phyloP scores from a whole-genome alignment of 345 rosid species.

The Bruguiera gymnorhiza region DNA sequence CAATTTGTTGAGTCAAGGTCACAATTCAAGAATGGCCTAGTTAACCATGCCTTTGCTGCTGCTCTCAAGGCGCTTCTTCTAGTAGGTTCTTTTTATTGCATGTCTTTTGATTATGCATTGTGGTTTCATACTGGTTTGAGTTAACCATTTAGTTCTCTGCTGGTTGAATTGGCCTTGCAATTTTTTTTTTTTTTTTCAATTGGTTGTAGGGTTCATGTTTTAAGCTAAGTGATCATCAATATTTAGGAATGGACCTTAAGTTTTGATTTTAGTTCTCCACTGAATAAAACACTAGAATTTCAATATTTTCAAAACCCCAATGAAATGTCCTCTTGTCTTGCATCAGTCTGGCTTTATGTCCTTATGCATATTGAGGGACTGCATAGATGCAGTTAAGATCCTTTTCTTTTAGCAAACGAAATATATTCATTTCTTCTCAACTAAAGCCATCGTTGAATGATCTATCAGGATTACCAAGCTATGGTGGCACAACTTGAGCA shows the following conservation, averaged over 20 bases:
- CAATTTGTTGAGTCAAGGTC: conserved; percentile 95
- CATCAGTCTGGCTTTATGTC: no score
- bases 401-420: background rate
- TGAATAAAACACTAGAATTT: no score
- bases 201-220: no score
- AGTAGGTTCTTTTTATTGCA: conserved; percentile 52
- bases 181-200: no score
- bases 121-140: conserved; percentile 5
- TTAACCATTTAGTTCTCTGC: background rate
- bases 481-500: conserved; percentile 98
- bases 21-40: conserved; percentile 91
- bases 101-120: conserved; percentile 27
- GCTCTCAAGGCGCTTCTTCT: conserved; percentile 86
- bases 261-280: no score
- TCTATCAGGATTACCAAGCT: conserved; percentile 77
- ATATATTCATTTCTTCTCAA: background rate
- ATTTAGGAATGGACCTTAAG: no score
- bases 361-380: no score
- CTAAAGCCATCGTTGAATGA: background rate
- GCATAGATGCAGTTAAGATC: no score
- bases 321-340: no score
- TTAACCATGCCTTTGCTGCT: conserved; percentile 96
- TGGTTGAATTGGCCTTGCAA: background rate
- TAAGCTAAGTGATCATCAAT: no score
- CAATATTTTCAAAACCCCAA: no score